Evolutionary conservation across 352 stramenopile genomes (phyloP), one percentile per base, ranked within the genome.

Genomic region (Halophytophthora polymorphica): DNA sequence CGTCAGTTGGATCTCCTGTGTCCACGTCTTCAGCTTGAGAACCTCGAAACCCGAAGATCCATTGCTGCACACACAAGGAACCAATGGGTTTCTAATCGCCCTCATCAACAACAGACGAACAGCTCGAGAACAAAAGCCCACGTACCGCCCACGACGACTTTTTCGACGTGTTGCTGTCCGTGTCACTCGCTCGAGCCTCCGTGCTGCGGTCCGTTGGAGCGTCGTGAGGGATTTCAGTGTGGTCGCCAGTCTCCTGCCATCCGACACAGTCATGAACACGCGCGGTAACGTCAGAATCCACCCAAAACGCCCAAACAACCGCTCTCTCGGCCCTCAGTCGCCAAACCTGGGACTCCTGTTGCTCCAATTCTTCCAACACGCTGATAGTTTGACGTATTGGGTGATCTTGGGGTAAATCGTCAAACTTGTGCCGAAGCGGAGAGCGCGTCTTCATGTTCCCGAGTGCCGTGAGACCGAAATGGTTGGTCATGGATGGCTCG

Each of bases 391-490:
- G 59, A 1, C 63, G 53, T 55, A 89, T 86, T 2, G 71, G 73
- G 25, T 89, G 77, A 10, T 74, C 63, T 22, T 56, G 42, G 6
- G 61, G 48, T 18, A 89, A 53, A 40, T 86, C 73, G 17, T 86
- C 69, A 37, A 89, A 84, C n/a, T 81, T 82, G 53, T 87, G 75
- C 1, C 78, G 64, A 44, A 89, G 48, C 1, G 71, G 69, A n/a
- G 73, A 85, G 31, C 76, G 66, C 19, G 69, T 84, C 60, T 75
- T 78, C 42, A 88, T 45, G 21, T 90, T 90, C 5, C 60, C 61
- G 3, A 88, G 61, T 15, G 74, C 64, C 13, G 73, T 83, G 12
- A 86, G 42, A 0, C 70, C 76, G 10, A 77, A 74, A 12, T 45
- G 54, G 53, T 90, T 90, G 17, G 47, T 69, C 12, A 50, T 50